phyloP scores from a whole-genome alignment of 176 grass and related monocot species.

The Pontederia paniculata region DNA sequence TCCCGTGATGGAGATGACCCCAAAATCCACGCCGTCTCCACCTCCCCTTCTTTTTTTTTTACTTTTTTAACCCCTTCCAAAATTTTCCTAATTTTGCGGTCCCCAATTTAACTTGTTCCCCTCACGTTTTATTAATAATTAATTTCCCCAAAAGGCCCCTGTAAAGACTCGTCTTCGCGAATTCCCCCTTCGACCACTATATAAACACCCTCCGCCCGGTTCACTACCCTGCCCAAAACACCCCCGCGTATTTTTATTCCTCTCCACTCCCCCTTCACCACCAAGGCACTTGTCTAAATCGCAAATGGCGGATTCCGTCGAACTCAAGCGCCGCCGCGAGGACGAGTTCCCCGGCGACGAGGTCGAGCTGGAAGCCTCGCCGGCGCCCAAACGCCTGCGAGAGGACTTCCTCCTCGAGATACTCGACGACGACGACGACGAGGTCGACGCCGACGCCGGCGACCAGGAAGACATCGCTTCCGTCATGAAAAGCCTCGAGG shows the following conservation, averaged over 20 bases:
- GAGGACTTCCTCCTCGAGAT: conserved; percentile 20
- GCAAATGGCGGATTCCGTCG: neutral
- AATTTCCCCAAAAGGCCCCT: neutral
- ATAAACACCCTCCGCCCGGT: neutral
- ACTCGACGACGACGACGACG: conserved; percentile 21
- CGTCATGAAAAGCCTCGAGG: conserved; percentile 37
- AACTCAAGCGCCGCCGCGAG: conserved; percentile 4
- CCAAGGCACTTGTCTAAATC: neutral
- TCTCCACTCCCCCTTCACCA: neutral
- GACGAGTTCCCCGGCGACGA: conserved; percentile 6
- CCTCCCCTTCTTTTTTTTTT: neutral
- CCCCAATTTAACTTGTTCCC: conserved; percentile 16
- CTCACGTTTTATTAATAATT: neutral
- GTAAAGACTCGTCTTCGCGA: neutral
- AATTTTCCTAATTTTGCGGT: neutral
- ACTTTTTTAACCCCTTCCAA: neutral
- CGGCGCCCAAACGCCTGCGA: conserved; percentile 18
- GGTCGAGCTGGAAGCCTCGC: neutral
- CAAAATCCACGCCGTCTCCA: conserved; percentile 11
- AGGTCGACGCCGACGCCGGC: conserved; percentile 3
- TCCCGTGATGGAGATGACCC: conserved; percentile 16
- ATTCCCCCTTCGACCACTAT: neutral
- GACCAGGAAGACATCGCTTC: conserved; percentile 23
- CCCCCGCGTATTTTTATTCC: conserved; percentile 12
- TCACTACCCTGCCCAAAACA: conserved; percentile 1